These are phyloP conservation scores for Neurospora cerealis DNA, from an alignment of 495 filamentous ascomycete species.

Conservation along the genomic window DNA sequence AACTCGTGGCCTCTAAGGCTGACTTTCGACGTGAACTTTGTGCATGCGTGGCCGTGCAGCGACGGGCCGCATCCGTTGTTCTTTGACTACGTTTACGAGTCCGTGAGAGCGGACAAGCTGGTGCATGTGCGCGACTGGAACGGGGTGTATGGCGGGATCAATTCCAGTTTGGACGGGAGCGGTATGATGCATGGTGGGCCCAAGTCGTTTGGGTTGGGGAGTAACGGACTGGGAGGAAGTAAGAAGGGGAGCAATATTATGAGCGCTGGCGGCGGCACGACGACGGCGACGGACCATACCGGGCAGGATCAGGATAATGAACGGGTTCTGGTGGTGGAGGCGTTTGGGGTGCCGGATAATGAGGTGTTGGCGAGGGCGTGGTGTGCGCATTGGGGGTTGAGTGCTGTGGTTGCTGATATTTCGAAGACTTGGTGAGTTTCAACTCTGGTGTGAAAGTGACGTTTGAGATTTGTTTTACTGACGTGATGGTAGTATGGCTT, in stretches of 20 bases:
- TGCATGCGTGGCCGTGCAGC: conserved; percentile 56
- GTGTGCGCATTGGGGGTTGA: conserved; percentile 61
- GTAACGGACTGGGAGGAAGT: neutral
- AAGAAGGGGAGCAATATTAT: neutral
- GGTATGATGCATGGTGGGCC: neutral
- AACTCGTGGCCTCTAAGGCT: conserved; percentile 53
- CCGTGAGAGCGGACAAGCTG: conserved; percentile 47
- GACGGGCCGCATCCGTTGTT: conserved; percentile 61
- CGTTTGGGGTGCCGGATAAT: conserved; percentile 59
- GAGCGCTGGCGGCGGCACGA: neutral
- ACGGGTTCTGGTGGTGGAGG: conserved; percentile 57
- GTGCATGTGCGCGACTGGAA: conserved; percentile 55
- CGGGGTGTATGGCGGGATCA: conserved; percentile 12
- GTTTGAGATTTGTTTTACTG: conserved; percentile 1
- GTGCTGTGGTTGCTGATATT: conserved; percentile 55
- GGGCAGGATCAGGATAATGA: conserved; percentile 33
- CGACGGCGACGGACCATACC: neutral
- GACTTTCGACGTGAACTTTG: conserved; percentile 54
- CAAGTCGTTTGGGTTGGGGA: neutral
- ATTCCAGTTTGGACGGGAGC: neutral
- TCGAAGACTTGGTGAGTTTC: conserved; percentile 50
- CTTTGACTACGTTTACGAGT: conserved; percentile 51
- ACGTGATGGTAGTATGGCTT: conserved; percentile 42
- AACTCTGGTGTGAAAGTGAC: neutral
- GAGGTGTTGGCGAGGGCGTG: conserved; percentile 65